Base-by-base conservation (phyloP, 768 basidiomycete species). In the Boletus huronensis region DNA sequence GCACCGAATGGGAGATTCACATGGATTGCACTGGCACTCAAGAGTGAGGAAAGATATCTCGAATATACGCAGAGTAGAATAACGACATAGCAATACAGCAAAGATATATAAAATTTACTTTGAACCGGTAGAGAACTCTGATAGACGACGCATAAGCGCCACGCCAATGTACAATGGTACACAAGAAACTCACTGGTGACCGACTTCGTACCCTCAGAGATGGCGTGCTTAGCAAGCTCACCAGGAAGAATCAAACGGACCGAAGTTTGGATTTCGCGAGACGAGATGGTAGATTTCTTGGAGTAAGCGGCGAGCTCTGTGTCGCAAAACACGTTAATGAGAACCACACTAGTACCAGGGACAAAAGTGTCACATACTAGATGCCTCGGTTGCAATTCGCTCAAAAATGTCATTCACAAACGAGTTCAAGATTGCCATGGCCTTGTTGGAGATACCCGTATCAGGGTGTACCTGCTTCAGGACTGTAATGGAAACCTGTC, bases 381-480 rank as follows among this genome's bases (percentile, higher is more conserved):
- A 86, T 50, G 85, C 85, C 67, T 87, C 85, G 3, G 81, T 80
- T 40, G 86, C 87, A 61, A 89, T 88, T 41, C 87, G 83, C 73
- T 89, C 88, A 64, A 90, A 90, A 67, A 90, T 89, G 62, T 90
- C 88, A 67, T 90, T 89, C 63, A 90, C 88, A 68, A 90, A 90
- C 0, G 88, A 89, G 78, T 90, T 87, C 60, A 88, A 75, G 69
- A 90, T 89, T 49, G 87, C 84, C 86, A 89, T 87, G 11, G 85
- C 85, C 75, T 91, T 90, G 83, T 88, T 91, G 50, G 89, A 91
- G 77, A 93, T 91, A 84, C 90, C 91, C 58, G 90, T 92, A 73
- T 92, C 91, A 57, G 91, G 91, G 79, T 93, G 91, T 55, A 93
- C 91, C 75, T 93, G 90, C 79, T 90, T 91, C 69, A 93, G 79